Base-by-base conservation (phyloP, 257 asterid species). In the Mentha longifolia region DNA sequence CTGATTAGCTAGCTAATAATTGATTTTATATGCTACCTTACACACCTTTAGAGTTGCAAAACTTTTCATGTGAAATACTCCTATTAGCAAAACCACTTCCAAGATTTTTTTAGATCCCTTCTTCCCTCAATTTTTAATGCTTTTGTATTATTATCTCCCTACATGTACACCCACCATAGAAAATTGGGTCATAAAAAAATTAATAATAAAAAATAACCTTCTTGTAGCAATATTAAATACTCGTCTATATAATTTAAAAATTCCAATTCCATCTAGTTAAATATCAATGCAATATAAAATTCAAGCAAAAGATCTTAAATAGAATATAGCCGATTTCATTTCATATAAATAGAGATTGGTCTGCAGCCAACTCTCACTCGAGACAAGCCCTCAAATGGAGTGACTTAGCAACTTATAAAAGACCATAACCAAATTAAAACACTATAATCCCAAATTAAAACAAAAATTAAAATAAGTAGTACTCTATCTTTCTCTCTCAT, bases 371-470 rank as follows among this genome's bases (percentile, higher is more conserved):
- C 80, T 76, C 80, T 17, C 80, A 64, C 16, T 46, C 43, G 17
- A 76, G 63, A 57, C 49, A 76, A 35, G 25, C 56, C 77, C 77
- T 70, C 20, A 9, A 70, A 65, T 49, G 77, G 80, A 71, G 80
- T 70, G 73, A 65, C 75, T 30, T 52, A 61, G 16, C 42, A 67
- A 3, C 33, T 46, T 37, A 60, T 9, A 41, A 49, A 52, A 52
- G 11, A 47, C 19, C n/a, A 10, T 9, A 6, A 25, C 11, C 37
- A 14, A 47, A 14, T 8, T 12, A 10, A 25, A 25, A 17, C n/a
- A 41, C 22, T 56, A 25, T 56, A 56, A 56, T 28, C 7, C 2
- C 2, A n/a, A 49, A 49, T 37, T 37, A 37, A 4, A 37, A 37
- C 28, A 25, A 25, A 25, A 25, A 25, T 2, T 1, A 25, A 25